Evolutionary conservation across 2,329 filamentous ascomycete species (phyloP), one percentile per base, ranked within the genome.

Genomic region (Ceratocystis diversiconidia): DNA sequence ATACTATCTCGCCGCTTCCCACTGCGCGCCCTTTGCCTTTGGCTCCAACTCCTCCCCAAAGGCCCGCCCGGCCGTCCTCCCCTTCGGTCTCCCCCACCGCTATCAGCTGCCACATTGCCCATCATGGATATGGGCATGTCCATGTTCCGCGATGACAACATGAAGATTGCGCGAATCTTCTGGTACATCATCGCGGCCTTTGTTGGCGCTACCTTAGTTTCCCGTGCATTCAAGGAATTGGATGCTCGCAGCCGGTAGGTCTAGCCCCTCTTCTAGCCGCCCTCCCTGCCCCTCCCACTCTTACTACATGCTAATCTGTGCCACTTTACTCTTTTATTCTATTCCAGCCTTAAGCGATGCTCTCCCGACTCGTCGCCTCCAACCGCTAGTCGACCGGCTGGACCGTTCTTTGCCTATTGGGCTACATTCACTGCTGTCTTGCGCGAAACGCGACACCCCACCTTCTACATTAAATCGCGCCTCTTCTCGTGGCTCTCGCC

Each of bases 171-270:
- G 17, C 76, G 75, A 19, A 77, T 76, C 1, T 86, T 80, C 70
- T 86, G 83, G 83, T 85, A 85, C 70, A 78, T 82, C 43, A 74
- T 83, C 46, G 81, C 77, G 6, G 79, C 75, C 17, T 77, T 79
- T 28, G 70, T 83, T 3, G 79, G 75, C 1, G 69, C 78, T 0
- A 70, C 81, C 4, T 70, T 75, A 2, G 65, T 71, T 0, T 70
- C 79, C 30, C 79, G 79, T 2, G 72, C 70, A 22, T 70, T 82
- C 67, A 79, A 82, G 68, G 70, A 74, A 25, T 72, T 76, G 12
- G 76, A 79, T 67, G 73, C 75, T 22, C 72, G 72, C 22, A 73
- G 72, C 65, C 77, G 78, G 81, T 81, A 48, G 43, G 25, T 32
- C 41, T 17, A 44, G 5, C 52, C 10, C 6, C 30, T 62, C 15